Evolutionary conservation across 1,139 yeast genomes (phyloP).

Genomic region (Pichia inconspicua): DNA sequence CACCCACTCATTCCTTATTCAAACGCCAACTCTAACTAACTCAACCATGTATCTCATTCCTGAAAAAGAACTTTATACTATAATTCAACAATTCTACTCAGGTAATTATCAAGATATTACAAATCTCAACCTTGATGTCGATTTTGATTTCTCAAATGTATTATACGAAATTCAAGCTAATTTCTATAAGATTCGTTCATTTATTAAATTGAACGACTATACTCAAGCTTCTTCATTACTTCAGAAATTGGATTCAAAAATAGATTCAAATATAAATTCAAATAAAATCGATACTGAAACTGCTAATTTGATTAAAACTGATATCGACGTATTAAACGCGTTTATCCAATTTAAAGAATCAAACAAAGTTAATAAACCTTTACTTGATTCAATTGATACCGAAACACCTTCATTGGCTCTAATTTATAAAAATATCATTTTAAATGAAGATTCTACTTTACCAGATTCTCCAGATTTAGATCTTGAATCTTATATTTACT

Average conservation of each 20-base stretch:
- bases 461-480: slow-evolving; percentile 11
- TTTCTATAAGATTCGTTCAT: slow-evolving; percentile 16
- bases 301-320: slow-evolving; percentile 8
- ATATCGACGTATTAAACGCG: slow-evolving; percentile 7
- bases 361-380: neutral
- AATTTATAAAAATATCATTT: slow-evolving; percentile 9
- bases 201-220: slow-evolving; percentile 5
- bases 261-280: neutral
- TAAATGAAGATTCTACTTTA: neutral
- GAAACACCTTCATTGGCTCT: slow-evolving; percentile 8
- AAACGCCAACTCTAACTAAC: too few species aligned
- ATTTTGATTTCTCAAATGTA: slow-evolving; percentile 18
- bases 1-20: too few species aligned
- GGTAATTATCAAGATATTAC: slow-evolving; percentile 15
- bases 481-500: slow-evolving; percentile 9
- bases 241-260: neutral
- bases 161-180: slow-evolving; percentile 16
- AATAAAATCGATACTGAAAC: slow-evolving; percentile 10
- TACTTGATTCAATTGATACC: slow-evolving; percentile 9
- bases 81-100: slow-evolving; percentile 17
- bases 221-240: slow-evolving; percentile 4
- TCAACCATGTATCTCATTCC: slow-evolving; percentile 18
- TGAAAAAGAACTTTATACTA: slow-evolving; percentile 20
- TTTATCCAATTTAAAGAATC: slow-evolving; percentile 8
- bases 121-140: slow-evolving; percentile 13